A percentile compares a stretch with the other conserved stretches of the same genome.
These are phyloP conservation scores for Isatis lusitanica DNA, from an alignment of 441 rosid species.

Conservation along the genomic window DNA sequence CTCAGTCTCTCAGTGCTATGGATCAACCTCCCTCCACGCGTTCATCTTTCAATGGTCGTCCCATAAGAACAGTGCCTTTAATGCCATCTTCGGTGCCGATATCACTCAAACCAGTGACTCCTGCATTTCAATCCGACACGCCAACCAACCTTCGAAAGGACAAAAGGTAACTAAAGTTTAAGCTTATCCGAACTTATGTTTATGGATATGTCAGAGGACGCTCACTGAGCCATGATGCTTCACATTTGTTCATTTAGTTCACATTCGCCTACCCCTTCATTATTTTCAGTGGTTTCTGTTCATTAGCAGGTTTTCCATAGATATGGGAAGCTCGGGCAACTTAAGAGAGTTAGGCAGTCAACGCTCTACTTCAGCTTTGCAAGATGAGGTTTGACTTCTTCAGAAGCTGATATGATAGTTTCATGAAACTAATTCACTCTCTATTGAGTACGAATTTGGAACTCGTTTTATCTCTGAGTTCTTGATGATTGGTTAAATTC, in stretches of 20 bases:
- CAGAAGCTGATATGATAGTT: constrained; percentile 1
- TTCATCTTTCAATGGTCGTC: constrained; percentile 48
- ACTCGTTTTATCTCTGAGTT: not conserved
- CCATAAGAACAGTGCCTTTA: constrained; percentile 45
- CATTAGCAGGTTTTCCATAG: constrained; percentile 46
- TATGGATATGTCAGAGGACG: not conserved
- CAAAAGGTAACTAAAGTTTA: constrained; percentile 49
- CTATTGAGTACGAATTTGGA: not conserved
- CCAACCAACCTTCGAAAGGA: constrained; percentile 50
- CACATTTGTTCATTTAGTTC: not conserved
- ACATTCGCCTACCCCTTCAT: not conserved
- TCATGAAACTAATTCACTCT: constrained; percentile 1
- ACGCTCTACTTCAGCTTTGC: constrained; percentile 57
- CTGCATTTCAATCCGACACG: constrained; percentile 43
- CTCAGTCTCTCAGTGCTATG: constrained; percentile 40
- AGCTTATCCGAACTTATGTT: not conserved
- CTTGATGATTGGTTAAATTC: not conserved
- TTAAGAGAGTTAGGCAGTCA: constrained; percentile 47
- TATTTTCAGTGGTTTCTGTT: constrained; percentile 22
- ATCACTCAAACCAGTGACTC: constrained; percentile 57
- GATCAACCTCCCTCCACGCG: constrained; percentile 68
- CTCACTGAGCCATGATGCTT: not conserved
- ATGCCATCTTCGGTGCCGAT: constrained; percentile 56
- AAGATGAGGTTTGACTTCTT: constrained; percentile 54
- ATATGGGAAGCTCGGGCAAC: constrained; percentile 46